A percentile compares a stretch with the other conserved stretches of the same genome.
Evolutionary conservation across 768 basidiomycete species (phyloP).

Genomic region (Lactifluus rugatus): DNA sequence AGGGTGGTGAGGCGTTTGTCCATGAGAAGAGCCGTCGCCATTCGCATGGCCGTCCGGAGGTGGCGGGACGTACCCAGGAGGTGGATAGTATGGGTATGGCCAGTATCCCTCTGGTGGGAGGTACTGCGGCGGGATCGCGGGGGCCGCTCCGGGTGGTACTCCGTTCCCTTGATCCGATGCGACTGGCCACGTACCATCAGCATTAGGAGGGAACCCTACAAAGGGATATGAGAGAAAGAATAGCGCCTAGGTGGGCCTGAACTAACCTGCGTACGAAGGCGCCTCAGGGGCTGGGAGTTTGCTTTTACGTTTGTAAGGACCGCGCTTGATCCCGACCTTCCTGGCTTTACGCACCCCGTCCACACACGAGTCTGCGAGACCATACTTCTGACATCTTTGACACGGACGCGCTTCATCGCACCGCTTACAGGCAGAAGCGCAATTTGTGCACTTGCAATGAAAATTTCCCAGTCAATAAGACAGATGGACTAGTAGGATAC

Average conservation of each 20-base stretch:
- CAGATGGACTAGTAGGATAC: not conserved
- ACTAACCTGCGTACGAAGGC: constrained; percentile 21
- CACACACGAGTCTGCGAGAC: constrained; percentile 43
- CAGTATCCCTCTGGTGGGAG: constrained; percentile 35
- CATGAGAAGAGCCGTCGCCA: constrained; percentile 28
- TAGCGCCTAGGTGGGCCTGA: not conserved
- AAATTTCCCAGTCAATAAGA: constrained; percentile 1
- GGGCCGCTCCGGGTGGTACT: constrained; percentile 17
- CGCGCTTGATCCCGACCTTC: constrained; percentile 49
- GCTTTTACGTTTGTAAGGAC: constrained; percentile 47
- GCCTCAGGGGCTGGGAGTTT: constrained; percentile 24
- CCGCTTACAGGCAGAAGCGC: constrained; percentile 47
- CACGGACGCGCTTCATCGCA: constrained; percentile 53
- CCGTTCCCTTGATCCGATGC: constrained; percentile 20
- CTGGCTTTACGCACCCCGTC: constrained; percentile 58
- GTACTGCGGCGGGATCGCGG: constrained; percentile 26
- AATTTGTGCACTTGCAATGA: constrained; percentile 42
- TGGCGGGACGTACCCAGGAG: constrained; percentile 32
- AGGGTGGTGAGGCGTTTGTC: constrained; percentile 27
- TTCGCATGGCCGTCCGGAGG: constrained; percentile 27
- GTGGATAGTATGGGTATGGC: constrained; percentile 36
- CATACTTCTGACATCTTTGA: constrained; percentile 55
- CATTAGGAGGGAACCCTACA: constrained; percentile 20
- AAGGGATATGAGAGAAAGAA: constrained; percentile 2
- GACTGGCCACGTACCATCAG: constrained; percentile 28